phyloP scores from a whole-genome alignment of 2,329 filamentous ascomycete species.

The Fusarium coicis region DNA sequence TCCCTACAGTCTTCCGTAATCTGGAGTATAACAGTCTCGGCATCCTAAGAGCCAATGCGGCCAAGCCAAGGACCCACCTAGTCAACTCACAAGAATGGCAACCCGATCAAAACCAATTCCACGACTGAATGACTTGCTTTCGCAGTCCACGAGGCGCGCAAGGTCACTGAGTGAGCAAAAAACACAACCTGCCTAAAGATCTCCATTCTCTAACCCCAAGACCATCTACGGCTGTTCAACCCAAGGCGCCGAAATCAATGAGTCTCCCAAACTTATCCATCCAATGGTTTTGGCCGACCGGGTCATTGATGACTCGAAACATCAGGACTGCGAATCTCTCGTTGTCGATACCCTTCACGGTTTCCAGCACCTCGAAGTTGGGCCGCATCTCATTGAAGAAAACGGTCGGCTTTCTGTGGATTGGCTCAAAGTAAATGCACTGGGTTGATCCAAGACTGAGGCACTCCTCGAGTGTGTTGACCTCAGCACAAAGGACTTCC shows the following conservation, averaged over 20 bases:
- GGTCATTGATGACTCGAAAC: background rate
- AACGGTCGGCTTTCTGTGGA: background rate
- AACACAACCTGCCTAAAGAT: no score
- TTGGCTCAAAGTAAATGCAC: background rate
- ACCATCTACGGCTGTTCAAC: background rate
- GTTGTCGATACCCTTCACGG: background rate
- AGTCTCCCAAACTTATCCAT: background rate
- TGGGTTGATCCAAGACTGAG: background rate
- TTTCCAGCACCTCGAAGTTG: background rate
- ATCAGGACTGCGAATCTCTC: background rate
- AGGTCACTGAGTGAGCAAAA: no score
- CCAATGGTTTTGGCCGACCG: background rate
- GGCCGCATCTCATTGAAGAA: background rate
- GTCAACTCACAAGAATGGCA: background rate
- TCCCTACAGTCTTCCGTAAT: no score
- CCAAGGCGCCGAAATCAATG: background rate
- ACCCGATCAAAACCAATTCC: no score
- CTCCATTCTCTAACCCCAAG: no score
- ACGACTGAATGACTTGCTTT: no score
- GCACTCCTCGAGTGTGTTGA: no score
- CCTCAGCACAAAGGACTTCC: background rate
- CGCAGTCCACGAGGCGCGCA: rapidly evolving
- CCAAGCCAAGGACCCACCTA: background rate
- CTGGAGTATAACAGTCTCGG: no score
- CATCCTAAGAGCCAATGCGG: background rate